Base-by-base conservation (phyloP, 1,139 yeast species). In the Suhomyces bokatorum region DNA sequence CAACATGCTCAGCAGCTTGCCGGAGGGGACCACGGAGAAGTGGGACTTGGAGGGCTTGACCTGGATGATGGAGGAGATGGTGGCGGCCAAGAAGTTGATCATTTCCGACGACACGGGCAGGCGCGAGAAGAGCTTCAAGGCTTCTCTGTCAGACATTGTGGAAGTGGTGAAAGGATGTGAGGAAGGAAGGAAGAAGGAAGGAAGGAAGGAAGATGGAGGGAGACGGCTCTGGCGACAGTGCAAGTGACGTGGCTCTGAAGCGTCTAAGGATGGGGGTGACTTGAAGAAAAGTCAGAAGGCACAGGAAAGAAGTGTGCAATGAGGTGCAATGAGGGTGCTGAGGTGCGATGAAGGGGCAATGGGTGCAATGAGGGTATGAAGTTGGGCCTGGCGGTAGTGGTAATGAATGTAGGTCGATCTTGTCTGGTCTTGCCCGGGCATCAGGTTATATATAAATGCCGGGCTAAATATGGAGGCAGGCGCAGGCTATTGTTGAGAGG, bases 11-110 rank as follows among this genome's bases (percentile, higher is more conserved):
- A 51, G 35, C 40, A 51, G 35, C 20, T 45, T 40, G 13, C 28
- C 40, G 32, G 42, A 34, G n/a, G 51, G 52, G n/a, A 55, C 40
- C 15, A 45, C 50, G 30, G 41, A 60, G 44, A 40, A 66, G 45
- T 44, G 63, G 52, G 56, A 59, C 41, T 56, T 45, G 45, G 62
- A 34, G 26, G 61, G 56, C 51, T 74, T 75, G 27, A 81, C 75
- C 55, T 81, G 83, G 55, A 91, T 87, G 49, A 91, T 87, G 7
- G 95, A 82, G 49, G 76, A 74, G 24, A 97, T 88, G 42, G 95
- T 85, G 30, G 87, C 75, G 9, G 86, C 96, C 54, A 91, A 74
- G 60, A 85, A 86, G 48, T 79, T 77, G 40, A 91, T 80, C 98
- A 91, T 91, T 48, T 87, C 86, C 37, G 78, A 69, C 45, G 79